Evolutionary conservation across 2,329 filamentous ascomycete species (phyloP).

Genomic region (Pseudovirgaria hyperparasitica): DNA sequence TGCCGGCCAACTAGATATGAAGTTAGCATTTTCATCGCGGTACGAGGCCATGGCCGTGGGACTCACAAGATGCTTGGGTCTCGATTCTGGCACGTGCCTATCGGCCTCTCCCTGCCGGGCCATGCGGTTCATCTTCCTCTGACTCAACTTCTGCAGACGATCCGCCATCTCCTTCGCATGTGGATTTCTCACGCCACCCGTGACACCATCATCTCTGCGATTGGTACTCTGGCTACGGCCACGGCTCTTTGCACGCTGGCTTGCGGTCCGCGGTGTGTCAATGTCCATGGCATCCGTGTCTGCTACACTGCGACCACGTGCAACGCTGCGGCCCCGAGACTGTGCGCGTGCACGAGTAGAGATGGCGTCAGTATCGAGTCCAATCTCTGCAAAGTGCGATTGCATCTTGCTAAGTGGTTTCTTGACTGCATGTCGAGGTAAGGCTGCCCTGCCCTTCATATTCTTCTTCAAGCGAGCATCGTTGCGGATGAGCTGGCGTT

Average conservation of each 20-base stretch:
- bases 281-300: constrained; percentile 66
- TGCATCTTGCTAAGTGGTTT: constrained; percentile 82
- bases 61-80: constrained; percentile 85
- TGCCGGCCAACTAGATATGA: constrained; percentile 58
- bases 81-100: constrained; percentile 67
- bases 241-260: constrained; percentile 56
- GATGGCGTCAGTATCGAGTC: constrained; percentile 69
- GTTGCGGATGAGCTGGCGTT: constrained; percentile 83
- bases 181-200: constrained; percentile 59
- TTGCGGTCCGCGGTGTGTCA: constrained; percentile 27
- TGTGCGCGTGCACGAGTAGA: constrained; percentile 58
- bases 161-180: constrained; percentile 64
- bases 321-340: constrained; percentile 58
- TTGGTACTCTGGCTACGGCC: constrained; percentile 52
- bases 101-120: constrained; percentile 94
- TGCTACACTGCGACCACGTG: constrained; percentile 46
- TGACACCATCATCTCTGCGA: constrained; percentile 63
- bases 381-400: constrained; percentile 69
- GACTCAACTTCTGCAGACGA: constrained; percentile 72
- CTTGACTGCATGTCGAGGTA: constrained; percentile 70
- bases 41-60: constrained; percentile 6
- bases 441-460: constrained; percentile 91
- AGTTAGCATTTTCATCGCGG: constrained; percentile 19
- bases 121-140: constrained; percentile 99
- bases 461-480: constrained; percentile 91